phyloP scores from a whole-genome alignment of 345 rosid genomes.

The Corchorus olitorius region DNA sequence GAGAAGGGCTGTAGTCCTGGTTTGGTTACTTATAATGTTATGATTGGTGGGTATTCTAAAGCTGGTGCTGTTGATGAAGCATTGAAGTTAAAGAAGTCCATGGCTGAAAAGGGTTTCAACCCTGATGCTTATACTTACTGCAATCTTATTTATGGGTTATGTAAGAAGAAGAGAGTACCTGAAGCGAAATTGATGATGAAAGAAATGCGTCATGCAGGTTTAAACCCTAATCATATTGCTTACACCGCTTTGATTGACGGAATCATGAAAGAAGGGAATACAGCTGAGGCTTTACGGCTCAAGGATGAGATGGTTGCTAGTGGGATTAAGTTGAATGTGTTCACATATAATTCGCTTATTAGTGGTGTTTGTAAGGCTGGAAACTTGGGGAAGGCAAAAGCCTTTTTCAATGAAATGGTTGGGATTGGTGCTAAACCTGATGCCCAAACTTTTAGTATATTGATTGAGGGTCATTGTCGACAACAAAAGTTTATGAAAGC shows the following conservation, averaged over 20 bases:
- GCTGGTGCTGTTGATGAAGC: conserved; percentile 62
- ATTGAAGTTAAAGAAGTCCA: conserved; percentile 43
- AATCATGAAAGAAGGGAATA: conserved; percentile 55
- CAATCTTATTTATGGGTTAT: conserved; percentile 53
- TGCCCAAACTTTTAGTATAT: conserved; percentile 50
- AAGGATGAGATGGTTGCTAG: conserved; percentile 61
- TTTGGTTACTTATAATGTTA: conserved; percentile 52
- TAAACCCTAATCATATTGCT: conserved; percentile 46
- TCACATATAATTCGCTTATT: conserved; percentile 54
- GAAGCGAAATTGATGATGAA: conserved; percentile 59
- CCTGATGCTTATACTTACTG: conserved; percentile 45
- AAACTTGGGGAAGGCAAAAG: conserved; percentile 61
- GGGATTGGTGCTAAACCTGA: conserved; percentile 53
- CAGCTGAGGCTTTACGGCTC: conserved; percentile 51
- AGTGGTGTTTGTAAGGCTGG: conserved; percentile 59
- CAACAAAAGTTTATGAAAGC: conserved; percentile 40
- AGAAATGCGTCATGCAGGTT: conserved; percentile 56
- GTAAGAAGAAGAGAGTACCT: conserved; percentile 49
- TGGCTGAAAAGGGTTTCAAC: conserved; percentile 53
- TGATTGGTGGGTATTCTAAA: conserved; percentile 57
- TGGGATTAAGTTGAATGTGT: conserved; percentile 41
- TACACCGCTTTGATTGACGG: conserved; percentile 62
- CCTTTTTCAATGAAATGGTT: conserved; percentile 67
- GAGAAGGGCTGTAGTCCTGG: conserved; percentile 47
- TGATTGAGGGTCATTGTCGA: conserved; percentile 66